Conservation (phyloP, 495 filamentous ascomycete species). For the Lepidopterella palustris region DNA sequence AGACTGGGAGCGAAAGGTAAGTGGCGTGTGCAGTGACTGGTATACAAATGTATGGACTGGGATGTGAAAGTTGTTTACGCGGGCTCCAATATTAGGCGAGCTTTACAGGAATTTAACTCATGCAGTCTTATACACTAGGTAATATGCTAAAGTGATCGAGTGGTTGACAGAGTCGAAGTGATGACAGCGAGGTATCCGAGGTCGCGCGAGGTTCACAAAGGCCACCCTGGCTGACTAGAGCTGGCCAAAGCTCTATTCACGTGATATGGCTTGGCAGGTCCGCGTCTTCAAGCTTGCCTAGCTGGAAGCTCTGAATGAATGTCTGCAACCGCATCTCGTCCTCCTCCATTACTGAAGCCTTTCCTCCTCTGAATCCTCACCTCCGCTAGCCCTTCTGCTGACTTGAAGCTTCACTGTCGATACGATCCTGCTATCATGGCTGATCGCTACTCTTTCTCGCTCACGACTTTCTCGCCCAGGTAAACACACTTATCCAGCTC, state of each 20-base stretch:
- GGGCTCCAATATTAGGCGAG: too few relatives aligned
- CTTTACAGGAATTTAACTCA: too few relatives aligned
- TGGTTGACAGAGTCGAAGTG: background rate
- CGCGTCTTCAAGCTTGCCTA: slow-evolving; percentile 23
- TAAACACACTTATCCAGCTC: slow-evolving; percentile 41
- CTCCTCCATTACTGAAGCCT: background rate
- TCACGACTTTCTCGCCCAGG: slow-evolving; percentile 99
- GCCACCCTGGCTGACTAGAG: background rate
- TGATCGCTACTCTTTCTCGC: slow-evolving; percentile 97
- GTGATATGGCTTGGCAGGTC: slow-evolving; percentile 11
- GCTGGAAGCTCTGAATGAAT: slow-evolving; percentile 11
- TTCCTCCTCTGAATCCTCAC: background rate
- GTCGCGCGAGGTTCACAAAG: background rate
- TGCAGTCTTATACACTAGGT: too few relatives aligned
- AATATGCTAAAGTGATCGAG: background rate
- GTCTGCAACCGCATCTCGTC: slow-evolving; percentile 6
- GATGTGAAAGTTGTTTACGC: too few relatives aligned
- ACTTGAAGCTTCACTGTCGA: too few relatives aligned
- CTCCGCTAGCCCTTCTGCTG: background rate
- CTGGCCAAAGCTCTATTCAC: slow-evolving; percentile 19
- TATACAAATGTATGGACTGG: background rate
- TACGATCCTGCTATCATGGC: slow-evolving; percentile 57
- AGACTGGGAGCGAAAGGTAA: background rate
- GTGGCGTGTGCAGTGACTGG: background rate
- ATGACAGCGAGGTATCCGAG: background rate